A percentile compares a stretch with the other conserved stretches of the same genome.
Conservation (phyloP, 2,329 filamentous ascomycete species). For the Ascochyta pisi region DNA sequence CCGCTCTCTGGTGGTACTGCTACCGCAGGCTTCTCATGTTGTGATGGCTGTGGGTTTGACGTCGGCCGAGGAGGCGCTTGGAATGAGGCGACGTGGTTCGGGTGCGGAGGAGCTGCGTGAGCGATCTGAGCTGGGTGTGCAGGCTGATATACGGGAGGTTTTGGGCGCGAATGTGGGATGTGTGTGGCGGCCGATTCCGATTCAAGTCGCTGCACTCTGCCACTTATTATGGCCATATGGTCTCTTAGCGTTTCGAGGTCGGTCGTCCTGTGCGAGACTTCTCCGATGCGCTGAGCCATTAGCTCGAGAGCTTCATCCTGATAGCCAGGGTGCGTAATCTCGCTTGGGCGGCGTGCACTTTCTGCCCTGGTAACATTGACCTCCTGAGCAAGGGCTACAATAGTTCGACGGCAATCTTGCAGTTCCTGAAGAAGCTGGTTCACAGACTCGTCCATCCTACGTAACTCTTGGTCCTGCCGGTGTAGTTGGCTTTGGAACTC, state of each 20-base stretch:
- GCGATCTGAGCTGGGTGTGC: slow-evolving; percentile 23
- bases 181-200: slow-evolving; percentile 1
- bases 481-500: slow-evolving; percentile 44
- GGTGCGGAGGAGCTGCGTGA: slow-evolving; percentile 19
- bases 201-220: slow-evolving; percentile 49
- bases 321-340: slow-evolving; percentile 19
- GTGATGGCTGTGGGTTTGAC: slow-evolving; percentile 22
- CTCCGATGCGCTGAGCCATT: slow-evolving; percentile 51
- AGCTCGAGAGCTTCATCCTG: slow-evolving; percentile 54
- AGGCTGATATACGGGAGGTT: slow-evolving; percentile 12
- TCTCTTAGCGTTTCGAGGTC: slow-evolving; percentile 57
- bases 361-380: slow-evolving; percentile 32
- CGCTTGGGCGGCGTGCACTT: slow-evolving; percentile 21
- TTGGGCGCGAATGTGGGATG: slow-evolving; percentile 1
- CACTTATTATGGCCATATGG: slow-evolving; percentile 57
- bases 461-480: slow-evolving; percentile 42
- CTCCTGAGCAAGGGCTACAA: slow-evolving; percentile 50
- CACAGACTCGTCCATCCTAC: slow-evolving; percentile 50
- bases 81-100: background rate
- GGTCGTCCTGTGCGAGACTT: slow-evolving; percentile 52
- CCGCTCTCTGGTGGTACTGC: slow-evolving; percentile 25
- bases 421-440: slow-evolving; percentile 52
- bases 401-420: slow-evolving; percentile 44
- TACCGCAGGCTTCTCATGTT: slow-evolving; percentile 19
- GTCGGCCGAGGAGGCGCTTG: slow-evolving; percentile 25